Conservation (phyloP, 768 basidiomycete species). For the Lentinus tigrinus region DNA sequence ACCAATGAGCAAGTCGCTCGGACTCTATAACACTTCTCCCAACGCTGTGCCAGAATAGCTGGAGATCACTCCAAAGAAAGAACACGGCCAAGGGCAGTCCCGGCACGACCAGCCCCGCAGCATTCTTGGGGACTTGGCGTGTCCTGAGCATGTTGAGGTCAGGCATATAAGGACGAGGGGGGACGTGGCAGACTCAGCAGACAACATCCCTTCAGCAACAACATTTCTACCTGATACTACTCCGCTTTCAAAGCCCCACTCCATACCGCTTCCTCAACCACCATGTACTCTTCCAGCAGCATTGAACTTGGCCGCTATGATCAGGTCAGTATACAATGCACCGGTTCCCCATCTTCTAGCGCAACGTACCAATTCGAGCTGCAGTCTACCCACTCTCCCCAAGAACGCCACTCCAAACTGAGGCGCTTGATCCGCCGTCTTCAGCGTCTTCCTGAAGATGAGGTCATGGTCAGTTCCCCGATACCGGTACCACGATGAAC, state of each 20-base stretch:
- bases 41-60: background rate
- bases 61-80: background rate
- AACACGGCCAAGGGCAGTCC: background rate
- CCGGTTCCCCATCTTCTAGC: background rate
- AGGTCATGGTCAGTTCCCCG: background rate
- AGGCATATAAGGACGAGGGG: background rate
- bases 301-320: background rate
- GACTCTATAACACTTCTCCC: no score
- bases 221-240: background rate
- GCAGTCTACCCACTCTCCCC: background rate
- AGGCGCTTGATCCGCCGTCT: background rate
- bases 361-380: background rate
- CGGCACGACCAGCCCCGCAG: background rate
- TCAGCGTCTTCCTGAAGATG: background rate
- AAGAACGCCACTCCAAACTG: background rate
- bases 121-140: constrained; percentile 1
- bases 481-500: background rate
- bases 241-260: background rate
- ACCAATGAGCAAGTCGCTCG: no score
- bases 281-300: background rate
- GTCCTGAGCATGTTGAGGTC: background rate
- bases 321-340: background rate
- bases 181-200: background rate
- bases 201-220: background rate
- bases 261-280: background rate